Evolutionary conservation across 805 yeast species (phyloP), one percentile per base, ranked within the genome.

Genomic region (Teunomyces barrocoloradensis): DNA sequence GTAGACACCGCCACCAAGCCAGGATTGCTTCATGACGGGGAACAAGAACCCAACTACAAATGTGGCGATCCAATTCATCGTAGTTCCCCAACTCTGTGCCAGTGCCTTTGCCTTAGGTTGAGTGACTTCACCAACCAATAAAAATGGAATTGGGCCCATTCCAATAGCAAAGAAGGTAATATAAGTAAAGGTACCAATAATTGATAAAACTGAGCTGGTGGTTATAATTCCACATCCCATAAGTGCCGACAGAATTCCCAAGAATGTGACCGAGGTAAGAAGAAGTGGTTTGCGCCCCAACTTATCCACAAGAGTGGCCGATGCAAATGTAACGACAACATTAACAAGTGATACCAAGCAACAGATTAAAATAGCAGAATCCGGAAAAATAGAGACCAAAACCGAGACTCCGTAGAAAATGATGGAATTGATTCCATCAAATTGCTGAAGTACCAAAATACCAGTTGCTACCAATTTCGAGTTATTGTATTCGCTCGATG

Each of bases 71-170:
- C 97, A 92, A 64, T 92, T 94, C 71, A 88, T 80, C 11, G 89
- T 80, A 0, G 94, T 89, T 10, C 96, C 98, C 74, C 88, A 85
- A 61, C 96, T 85, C 67, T 94, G 99, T 0, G 98, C 97, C 39
- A 82, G 74, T 2, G 91, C 91, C 48, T 82, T 83, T 1, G 92
- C 92, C 49, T 82, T 81, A 1, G 78, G 69, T 50, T 90, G 95
- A 0, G 96, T 85, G n/a, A 92, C 83, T 62, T 94, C 98, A 5
- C 96, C 81, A 9, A 92, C 84, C 44, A 91, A 68, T 54, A 92
- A 69, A 68, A 94, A 92, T 36, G 99, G 99, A 46, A 94, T 90
- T 5, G 99, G 99, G 0, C 99, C 99, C 51, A 90, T 64, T 0
- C 99, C 99, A 29, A 87, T 70, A 0, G 97, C 98, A 71, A 92